Evolutionary conservation across 2,329 filamentous ascomycete species (phyloP), one percentile per base, ranked within the genome.

Genomic region (Hymenoscyphus fraxineus): DNA sequence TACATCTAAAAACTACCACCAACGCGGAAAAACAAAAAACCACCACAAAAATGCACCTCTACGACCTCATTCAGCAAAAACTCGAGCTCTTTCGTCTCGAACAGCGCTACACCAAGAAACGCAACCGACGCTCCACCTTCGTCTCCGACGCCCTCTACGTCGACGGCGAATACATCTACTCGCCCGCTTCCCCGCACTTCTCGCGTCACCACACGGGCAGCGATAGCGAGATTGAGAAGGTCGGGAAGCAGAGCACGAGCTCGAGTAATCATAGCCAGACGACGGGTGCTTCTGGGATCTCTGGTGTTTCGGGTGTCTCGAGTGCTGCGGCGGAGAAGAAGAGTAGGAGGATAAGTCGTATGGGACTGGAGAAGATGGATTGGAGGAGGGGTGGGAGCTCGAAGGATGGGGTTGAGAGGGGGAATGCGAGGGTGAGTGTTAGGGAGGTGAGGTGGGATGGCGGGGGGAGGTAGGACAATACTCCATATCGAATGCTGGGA

Each of bases 71-170:
- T 76, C 83, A 88, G 72, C 83, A 85, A 66, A 86, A 90, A 82
- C 82, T 96, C 73, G 93, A 98, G 82, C 87, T 98, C 74, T 95
- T 96, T 83, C 91, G 93, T 59, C 88, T 98, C 71, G 94, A 98
- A 81, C 90, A 97, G 81, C 90, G 92, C 73, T 98, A 98, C 82
- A 96, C 93, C 60, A 90, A 90, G 74, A 90, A 92, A 76, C 92
- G 94, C 73, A 80, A 87, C 73, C 91, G 94, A 72, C 92, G 94
- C 77, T 93, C 88, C 62, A 95, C 91, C 66, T 97, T 96, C 77
- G 88, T 90, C 75, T 93, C 91, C 75, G 93, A 92, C 73, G 94
- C 93, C 38, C 85, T 91, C 76, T 98, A 98, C 78, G 90, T 97
- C 69, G 92, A 98, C 76, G 95, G 93, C 78, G 94, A 97, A 81